Base-by-base conservation (phyloP, 164 flowering plant genomes). In the Buxus sempervirens region DNA sequence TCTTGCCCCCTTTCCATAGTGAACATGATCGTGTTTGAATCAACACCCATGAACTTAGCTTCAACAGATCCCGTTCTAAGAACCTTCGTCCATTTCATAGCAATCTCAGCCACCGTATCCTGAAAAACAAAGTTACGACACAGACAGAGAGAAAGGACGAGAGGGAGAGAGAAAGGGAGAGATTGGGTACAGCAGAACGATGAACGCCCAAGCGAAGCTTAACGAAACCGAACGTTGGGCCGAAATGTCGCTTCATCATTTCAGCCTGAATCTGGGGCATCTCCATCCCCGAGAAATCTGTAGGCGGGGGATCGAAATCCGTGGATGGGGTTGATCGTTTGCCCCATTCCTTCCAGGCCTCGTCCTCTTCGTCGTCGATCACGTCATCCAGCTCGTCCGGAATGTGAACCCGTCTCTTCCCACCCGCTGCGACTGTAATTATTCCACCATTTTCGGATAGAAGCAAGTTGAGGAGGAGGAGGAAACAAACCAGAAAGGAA, bases 331-430 rank as follows among this genome's bases (percentile, higher is more conserved):
- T 56, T 7, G 78, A 67, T 66, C 71, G 87, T 76, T 80, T 77
- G 56, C 97, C 99, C 97, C 97, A 92, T 74, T 86, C 76, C 62
- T 78, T 90, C 99, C 97, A 95, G 1, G 72, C 85, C 1, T 95
- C 99, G 75, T 92, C 99, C 72, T 95, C 97, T 60, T 92, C 99
- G 51, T 90, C 93, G 77, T 91, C n/a, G n/a, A n/a, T n/a, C n/a
- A n/a, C n/a, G n/a, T n/a, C n/a, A n/a, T n/a, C n/a, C n/a, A n/a
- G n/a, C 96, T 90, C 97, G 78, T 94, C 97, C 53, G 96, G 58
- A 53, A 94, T 82, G 75, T 86, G 87, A 70, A 91, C 56, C 70
- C 71, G 74, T 36, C 79, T 71, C 77, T 85, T 79, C 4, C 75
- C 60, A 76, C 78, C 70, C 20, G 62, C 76, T 14, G 58, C 68